A percentile compares a stretch with the other conserved stretches of the same genome.
phyloP scores from a whole-genome alignment of 2,329 filamentous ascomycete species.

The Claviceps sp. region DNA sequence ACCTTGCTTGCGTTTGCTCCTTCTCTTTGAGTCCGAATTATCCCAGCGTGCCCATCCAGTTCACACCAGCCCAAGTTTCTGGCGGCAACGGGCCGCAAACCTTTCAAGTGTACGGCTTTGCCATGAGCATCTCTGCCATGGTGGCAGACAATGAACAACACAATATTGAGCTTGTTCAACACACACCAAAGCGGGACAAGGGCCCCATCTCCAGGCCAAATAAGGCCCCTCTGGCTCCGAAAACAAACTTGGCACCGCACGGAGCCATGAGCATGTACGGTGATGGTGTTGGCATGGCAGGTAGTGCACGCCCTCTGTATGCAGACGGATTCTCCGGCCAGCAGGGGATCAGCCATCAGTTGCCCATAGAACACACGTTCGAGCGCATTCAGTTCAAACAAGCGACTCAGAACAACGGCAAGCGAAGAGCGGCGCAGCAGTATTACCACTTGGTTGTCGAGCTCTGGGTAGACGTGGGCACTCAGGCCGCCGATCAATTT shows the following conservation, averaged over 20 bases:
- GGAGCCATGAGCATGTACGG: constrained; percentile 32
- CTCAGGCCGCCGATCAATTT: constrained; percentile 37
- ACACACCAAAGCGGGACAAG: constrained; percentile 85
- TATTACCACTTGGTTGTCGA: constrained; percentile 88
- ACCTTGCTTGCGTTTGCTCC: constrained; percentile 74
- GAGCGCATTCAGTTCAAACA: constrained; percentile 92
- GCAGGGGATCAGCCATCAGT: constrained; percentile 19
- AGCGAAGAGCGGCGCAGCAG: constrained; percentile 77
- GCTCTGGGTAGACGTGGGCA: constrained; percentile 56
- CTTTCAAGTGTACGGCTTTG: constrained; percentile 58
- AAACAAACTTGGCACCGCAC: constrained; percentile 42
- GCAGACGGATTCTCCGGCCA: constrained; percentile 25
- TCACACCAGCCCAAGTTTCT: constrained; percentile 25
- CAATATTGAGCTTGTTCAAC: constrained; percentile 71
- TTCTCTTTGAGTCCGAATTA: constrained; percentile 53
- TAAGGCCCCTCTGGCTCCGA: constrained; percentile 53
- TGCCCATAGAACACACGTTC: constrained; percentile 49
- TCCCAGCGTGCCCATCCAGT: constrained; percentile 31
- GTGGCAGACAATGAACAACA: constrained; percentile 66
- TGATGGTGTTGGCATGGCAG: constrained; percentile 17
- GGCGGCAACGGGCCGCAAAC: constrained; percentile 24
- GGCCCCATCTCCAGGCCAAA: constrained; percentile 66
- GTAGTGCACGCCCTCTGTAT: constrained; percentile 21
- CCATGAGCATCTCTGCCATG: constrained; percentile 73
- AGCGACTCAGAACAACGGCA: constrained; percentile 87